Percentiles rank a stretch among this genome's conserved stretches.
Evolutionary conservation across 345 rosid species (phyloP).

Genomic region (Sonneratia alba): DNA sequence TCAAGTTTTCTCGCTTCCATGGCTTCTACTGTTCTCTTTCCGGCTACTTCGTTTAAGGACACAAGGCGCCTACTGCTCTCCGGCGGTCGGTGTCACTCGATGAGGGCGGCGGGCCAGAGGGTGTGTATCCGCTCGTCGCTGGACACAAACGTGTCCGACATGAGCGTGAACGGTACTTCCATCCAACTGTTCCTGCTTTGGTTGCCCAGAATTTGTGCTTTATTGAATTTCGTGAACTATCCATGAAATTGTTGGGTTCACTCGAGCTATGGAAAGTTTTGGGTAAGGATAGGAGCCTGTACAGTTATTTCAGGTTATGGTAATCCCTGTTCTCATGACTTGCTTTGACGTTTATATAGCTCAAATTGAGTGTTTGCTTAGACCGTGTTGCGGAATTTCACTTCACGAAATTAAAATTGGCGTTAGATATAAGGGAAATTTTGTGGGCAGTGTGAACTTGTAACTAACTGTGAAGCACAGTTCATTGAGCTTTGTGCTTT

Average conservation of each 20-base stretch:
- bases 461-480: background rate
- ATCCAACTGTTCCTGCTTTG: background rate
- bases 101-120: constrained; percentile 23
- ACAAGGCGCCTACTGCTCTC: constrained; percentile 7
- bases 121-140: constrained; percentile 46
- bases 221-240: background rate
- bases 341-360: too few relatives aligned
- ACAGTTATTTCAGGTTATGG: too few relatives aligned
- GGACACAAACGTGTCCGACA: constrained; percentile 83
- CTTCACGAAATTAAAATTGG: too few relatives aligned
- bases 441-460: background rate
- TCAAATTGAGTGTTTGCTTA: background rate
- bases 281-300: too few relatives aligned
- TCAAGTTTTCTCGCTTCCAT: constrained; percentile 13
- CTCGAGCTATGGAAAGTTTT: background rate
- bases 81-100: constrained; percentile 26
- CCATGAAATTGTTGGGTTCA: background rate
- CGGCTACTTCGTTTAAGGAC: constrained; percentile 37
- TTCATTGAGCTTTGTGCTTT: background rate
- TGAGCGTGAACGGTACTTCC: constrained; percentile 75
- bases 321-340: too few relatives aligned
- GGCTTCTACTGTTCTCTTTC: constrained; percentile 70
- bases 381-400: too few relatives aligned
- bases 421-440: too few relatives aligned
- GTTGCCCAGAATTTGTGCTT: background rate